These are phyloP conservation scores for Triangularia verruculosa DNA, from an alignment of 2,329 filamentous ascomycete genomes.

Conservation along the genomic window DNA sequence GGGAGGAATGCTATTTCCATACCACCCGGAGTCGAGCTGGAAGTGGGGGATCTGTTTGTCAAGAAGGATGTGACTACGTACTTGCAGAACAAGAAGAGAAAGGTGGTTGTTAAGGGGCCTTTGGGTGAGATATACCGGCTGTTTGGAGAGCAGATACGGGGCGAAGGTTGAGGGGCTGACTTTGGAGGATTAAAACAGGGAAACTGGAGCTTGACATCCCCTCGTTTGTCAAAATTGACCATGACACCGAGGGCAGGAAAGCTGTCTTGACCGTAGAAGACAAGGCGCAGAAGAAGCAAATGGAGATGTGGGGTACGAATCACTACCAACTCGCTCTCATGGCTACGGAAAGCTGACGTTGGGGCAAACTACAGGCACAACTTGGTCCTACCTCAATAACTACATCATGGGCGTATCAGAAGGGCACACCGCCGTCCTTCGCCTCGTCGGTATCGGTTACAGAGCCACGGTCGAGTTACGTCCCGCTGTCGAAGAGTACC, in stretches of 20 bases:
- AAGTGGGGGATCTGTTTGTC: slow-evolving; percentile 60
- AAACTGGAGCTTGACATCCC: slow-evolving; percentile 77
- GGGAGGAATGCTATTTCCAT: slow-evolving; percentile 77
- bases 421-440: slow-evolving; percentile 89
- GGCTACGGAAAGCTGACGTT: slow-evolving; percentile 23
- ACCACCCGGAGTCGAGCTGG: slow-evolving; percentile 78
- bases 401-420: slow-evolving; percentile 93
- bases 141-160: background rate
- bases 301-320: slow-evolving; percentile 89
- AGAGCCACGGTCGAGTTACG: slow-evolving; percentile 79
- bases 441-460: slow-evolving; percentile 93
- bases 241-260: slow-evolving; percentile 62
- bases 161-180: background rate
- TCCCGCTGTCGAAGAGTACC: slow-evolving; percentile 70
- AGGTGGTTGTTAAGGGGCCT: slow-evolving; percentile 75
- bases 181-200: slow-evolving; percentile 46
- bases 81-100: slow-evolving; percentile 60
- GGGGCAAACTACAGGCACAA: slow-evolving; percentile 62
- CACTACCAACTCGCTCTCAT: background rate
- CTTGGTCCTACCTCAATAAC: slow-evolving; percentile 84
- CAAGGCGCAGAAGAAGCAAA: slow-evolving; percentile 66
- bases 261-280: slow-evolving; percentile 70
- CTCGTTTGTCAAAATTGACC: slow-evolving; percentile 68
- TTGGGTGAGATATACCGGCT: slow-evolving; percentile 55
- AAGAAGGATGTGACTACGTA: slow-evolving; percentile 57